Evolutionary conservation across 2,329 filamentous ascomycete genomes (phyloP).

Genomic region (Cladosporium cucumerinum): DNA sequence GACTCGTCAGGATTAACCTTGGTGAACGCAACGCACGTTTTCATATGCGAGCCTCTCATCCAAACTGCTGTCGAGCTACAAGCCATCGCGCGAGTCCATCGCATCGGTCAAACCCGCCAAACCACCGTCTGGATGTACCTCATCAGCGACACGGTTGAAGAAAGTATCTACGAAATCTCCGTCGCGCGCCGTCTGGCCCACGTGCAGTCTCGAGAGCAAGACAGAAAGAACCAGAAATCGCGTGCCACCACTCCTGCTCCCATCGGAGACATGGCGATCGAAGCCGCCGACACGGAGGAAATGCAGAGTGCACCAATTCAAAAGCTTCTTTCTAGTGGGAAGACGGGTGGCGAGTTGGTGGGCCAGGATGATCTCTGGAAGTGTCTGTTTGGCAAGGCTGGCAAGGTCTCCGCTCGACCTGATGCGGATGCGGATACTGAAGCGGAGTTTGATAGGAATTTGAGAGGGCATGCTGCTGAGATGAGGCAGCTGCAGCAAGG

Average conservation of each 20-base stretch:
- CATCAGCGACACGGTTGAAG: conserved; percentile 84
- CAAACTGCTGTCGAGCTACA: conserved; percentile 93
- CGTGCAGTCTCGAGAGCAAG: conserved; percentile 48
- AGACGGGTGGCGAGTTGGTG: conserved; percentile 74
- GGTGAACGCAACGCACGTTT: conserved; percentile 89
- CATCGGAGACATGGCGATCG: conserved; percentile 58
- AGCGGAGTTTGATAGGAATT: conserved; percentile 47
- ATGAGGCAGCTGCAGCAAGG: conserved; percentile 30
- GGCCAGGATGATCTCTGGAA: conserved; percentile 77
- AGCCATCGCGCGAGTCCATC: conserved; percentile 89
- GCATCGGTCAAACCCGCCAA: conserved; percentile 82
- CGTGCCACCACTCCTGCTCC: conserved; percentile 6
- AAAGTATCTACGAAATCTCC: conserved; percentile 84
- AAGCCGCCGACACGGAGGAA: conserved; percentile 81
- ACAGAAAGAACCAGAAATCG: conserved; percentile 15
- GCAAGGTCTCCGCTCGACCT: background rate
- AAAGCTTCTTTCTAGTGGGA: conserved; percentile 67
- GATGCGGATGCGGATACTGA: conserved; percentile 22
- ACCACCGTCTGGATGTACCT: conserved; percentile 97
- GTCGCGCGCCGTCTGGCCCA: conserved; percentile 76
- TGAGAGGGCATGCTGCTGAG: conserved; percentile 56
- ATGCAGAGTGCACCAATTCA: conserved; percentile 69
- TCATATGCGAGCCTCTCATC: conserved; percentile 88
- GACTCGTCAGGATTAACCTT: conserved; percentile 88
- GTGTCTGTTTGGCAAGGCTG: conserved; percentile 69